phyloP scores from a whole-genome alignment of 495 filamentous ascomycete genomes.

The Talaromyces borbonicus region DNA sequence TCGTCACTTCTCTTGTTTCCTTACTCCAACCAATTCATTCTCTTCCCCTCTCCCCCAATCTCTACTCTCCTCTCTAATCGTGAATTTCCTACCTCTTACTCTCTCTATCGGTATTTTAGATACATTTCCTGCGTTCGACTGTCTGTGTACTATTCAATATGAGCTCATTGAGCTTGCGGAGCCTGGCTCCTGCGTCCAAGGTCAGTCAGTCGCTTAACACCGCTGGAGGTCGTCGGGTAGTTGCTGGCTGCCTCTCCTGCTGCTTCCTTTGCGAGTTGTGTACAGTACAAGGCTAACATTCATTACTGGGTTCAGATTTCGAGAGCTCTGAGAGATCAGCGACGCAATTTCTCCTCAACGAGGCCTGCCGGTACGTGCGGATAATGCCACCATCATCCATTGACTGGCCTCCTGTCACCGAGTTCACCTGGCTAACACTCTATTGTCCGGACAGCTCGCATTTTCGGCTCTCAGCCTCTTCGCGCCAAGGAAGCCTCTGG shows the following conservation, averaged over 20 bases:
- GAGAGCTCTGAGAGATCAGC: constrained; percentile 40
- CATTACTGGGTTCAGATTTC: constrained; percentile 1
- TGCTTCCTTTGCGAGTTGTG: too few relatives aligned
- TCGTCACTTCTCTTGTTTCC: too few relatives aligned
- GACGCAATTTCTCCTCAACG: constrained; percentile 76
- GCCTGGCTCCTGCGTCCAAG: constrained; percentile 47
- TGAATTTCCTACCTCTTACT: constrained; percentile 13
- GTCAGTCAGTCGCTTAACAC: too few relatives aligned
- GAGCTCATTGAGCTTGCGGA: constrained; percentile 51
- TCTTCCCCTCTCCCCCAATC: too few relatives aligned
- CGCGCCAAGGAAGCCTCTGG: constrained; percentile 86
- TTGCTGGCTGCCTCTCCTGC: too few relatives aligned
- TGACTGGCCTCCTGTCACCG: too few relatives aligned
- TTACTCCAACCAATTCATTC: too few relatives aligned
- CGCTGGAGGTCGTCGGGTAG: too few relatives aligned
- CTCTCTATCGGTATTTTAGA: constrained; percentile 5
- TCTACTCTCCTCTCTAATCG: constrained; percentile 6
- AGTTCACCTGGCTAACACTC: constrained; percentile 29
- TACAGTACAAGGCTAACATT: neutral
- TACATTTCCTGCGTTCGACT: neutral
- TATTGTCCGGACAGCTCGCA: constrained; percentile 47
- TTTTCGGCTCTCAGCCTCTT: constrained; percentile 74
- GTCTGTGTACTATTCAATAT: constrained; percentile 26
- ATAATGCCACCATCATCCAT: too few relatives aligned
- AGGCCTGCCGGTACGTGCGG: constrained; percentile 60